Evolutionary conservation across 768 basidiomycete genomes (phyloP), one percentile per base, ranked within the genome.

Genomic region (Boletellus ananiceps): DNA sequence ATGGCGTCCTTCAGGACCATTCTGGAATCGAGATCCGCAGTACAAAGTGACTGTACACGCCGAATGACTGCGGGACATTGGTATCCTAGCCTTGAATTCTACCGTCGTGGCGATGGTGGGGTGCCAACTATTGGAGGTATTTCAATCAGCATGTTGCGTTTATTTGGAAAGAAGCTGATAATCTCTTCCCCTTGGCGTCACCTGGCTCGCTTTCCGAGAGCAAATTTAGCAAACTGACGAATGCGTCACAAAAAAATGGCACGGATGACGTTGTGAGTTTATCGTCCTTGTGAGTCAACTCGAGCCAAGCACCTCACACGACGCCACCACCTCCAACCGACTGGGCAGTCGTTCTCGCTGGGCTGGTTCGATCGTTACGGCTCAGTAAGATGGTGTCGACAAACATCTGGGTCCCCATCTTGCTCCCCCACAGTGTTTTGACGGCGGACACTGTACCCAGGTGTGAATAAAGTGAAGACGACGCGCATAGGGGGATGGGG

Each of bases 41-140:
- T 81, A 84, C 3, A 85, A 18, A 1, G 79, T 83, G 8, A 84
- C 78, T 0, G 80, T 82, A 9, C 81, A 75, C 48, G 61, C 53
- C 1, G 82, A 71, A 58, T 78, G 67, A 9, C 58, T 55, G 21
- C 53, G 52, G 4, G 70, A 73, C 12, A 74, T 67, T 7, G 83
- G 80, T 34, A 86, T 72, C 12, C 77, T 78, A 31, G 73, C 72
- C 57, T 83, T 84, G 71, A 83, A 86, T 53, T 85, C 82, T 19
- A 86, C 53, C 1, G 77, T 68, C 50, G 86, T 69, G 0, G 74
- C 72, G 67, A 86, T 71, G 0, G 85, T 86, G 13, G 83, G 81
- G 57, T 69, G 79, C 84, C 83, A 84, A 34, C 80, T 82, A 16
- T 21, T 15, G 25, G 16, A 25, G 7, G 4, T 3, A 46, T 39